Percentiles rank a stretch among this genome's conserved stretches.
phyloP scores from a whole-genome alignment of 23 red algal species.

The Gracilaria vermiculophylla region DNA sequence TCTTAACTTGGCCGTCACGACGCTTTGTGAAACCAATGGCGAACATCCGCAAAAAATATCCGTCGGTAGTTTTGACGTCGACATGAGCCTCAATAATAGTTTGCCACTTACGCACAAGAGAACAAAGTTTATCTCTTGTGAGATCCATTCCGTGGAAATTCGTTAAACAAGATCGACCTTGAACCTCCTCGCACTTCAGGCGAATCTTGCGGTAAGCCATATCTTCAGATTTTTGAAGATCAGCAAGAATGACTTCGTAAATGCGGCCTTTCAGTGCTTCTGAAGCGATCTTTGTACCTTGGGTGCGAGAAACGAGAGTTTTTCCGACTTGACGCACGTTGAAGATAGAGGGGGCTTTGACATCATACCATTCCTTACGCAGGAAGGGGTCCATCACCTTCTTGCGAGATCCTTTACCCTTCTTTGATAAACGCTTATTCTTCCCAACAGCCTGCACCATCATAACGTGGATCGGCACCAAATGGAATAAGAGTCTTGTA shows the following conservation, averaged over 20 bases:
- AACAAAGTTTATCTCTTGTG: constrained; percentile 90
- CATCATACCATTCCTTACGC: constrained; percentile 98
- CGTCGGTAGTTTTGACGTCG: constrained; percentile 98
- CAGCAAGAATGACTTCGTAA: constrained; percentile 91
- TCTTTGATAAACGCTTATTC: constrained; percentile 99
- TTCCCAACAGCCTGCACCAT: constrained; percentile 79
- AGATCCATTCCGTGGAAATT: constrained; percentile 97
- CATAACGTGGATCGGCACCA: not conserved
- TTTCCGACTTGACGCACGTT: constrained; percentile 90
- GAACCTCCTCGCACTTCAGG: constrained; percentile 96
- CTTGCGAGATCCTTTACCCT: constrained; percentile 92
- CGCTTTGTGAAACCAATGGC: constrained; percentile 97
- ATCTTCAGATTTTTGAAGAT: constrained; percentile 93
- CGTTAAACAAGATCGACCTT: constrained; percentile 89
- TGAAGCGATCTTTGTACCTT: constrained; percentile 92
- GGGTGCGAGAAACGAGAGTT: constrained; percentile 90
- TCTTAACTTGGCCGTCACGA: constrained; percentile 69
- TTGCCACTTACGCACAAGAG: constrained; percentile 96
- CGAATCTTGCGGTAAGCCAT: constrained; percentile 93
- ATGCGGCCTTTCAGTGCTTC: constrained; percentile 93
- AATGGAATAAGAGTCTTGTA: not conserved
- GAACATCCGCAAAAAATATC: constrained; percentile 92
- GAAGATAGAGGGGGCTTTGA: constrained; percentile 94
- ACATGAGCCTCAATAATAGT: constrained; percentile 94
- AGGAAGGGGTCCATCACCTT: constrained; percentile 87